Evolutionary conservation across 768 basidiomycete genomes (phyloP), one percentile per base, ranked within the genome.

Genomic region (Naganishia friedmannii): DNA sequence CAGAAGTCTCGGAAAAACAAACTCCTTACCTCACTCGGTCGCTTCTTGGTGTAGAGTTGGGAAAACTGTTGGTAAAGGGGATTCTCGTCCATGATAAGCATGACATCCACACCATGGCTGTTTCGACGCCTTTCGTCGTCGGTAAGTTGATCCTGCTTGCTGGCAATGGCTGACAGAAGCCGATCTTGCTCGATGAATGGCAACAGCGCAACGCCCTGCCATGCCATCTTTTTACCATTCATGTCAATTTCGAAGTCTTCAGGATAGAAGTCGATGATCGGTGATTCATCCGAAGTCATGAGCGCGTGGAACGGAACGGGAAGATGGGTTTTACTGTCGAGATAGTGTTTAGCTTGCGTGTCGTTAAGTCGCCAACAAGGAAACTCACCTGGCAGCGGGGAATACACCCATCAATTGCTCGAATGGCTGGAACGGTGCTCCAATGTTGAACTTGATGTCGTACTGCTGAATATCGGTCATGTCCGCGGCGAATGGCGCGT

Each of bases 171-270:
- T 39, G 87, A 88, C 66, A 98, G 83, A 29, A 99, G 82, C 39
- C 93, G 86, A 67, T 85, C 85, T 79, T 88, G 85, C 77, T 98
- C 91, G 72, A 99, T 98, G 84, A 98, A 99, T 0, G 96, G 94
- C 26, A 99, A 84, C 10, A 99, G 84, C 0, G 96, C 94, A 68
- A 99, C 93, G 66, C 96, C 96, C 81, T 99, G 95, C 96, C 96
- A 99, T 8, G 91, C 85, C 94, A 98, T 97, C 82, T 90, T 91
- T 83, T 98, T 98, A 70, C 96, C 96, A 77, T 99, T 99, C 96
- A 99, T 99, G 81, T 99, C 96, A 77, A 98, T 89, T 75, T 94
- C 88, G 80, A 99, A 99, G 19, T 89, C 87, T 0, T 85, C 73
- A 0, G 95, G 95, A 82, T 98, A 98, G 83, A 97, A 98, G 77